Evolutionary conservation across 2,329 filamentous ascomycete species (phyloP).

Genomic region (Ceratocystis colombiana): DNA sequence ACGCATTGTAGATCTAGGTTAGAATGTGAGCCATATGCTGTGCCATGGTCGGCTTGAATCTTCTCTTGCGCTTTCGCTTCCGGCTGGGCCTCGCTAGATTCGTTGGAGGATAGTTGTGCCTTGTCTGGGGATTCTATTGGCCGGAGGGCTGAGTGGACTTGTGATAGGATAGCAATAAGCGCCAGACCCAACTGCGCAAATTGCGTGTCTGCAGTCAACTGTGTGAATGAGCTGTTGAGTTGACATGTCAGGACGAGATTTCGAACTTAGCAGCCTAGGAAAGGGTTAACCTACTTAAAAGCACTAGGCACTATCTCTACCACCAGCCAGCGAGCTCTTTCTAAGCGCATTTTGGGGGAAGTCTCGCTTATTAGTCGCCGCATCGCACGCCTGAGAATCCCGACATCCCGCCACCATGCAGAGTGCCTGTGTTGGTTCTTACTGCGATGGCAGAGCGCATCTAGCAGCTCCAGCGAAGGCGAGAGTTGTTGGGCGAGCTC

Average conservation of each 20-base stretch:
- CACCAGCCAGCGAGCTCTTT: slow-evolving; percentile 30
- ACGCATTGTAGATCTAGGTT: background rate
- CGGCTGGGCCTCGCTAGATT: background rate
- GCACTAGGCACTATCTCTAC: slow-evolving; percentile 32
- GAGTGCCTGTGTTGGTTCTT: slow-evolving; percentile 78
- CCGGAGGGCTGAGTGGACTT: slow-evolving; percentile 33
- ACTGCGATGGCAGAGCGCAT: slow-evolving; percentile 71
- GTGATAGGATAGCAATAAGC: slow-evolving; percentile 54
- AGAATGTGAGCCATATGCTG: background rate
- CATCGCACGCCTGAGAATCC: slow-evolving; percentile 58
- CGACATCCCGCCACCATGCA: slow-evolving; percentile 70
- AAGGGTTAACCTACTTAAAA: slow-evolving; percentile 32
- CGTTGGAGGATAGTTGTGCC: background rate
- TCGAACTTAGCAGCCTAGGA: background rate
- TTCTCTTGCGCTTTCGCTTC: background rate
- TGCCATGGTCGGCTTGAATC: no score
- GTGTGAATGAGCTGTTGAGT: slow-evolving; percentile 50
- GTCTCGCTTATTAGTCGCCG: slow-evolving; percentile 40
- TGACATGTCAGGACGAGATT: slow-evolving; percentile 15
- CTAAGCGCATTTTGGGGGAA: slow-evolving; percentile 23
- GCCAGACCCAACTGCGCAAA: slow-evolving; percentile 62
- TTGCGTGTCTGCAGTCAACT: slow-evolving; percentile 60
- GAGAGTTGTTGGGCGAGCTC: slow-evolving; percentile 30
- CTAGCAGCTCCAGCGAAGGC: slow-evolving; percentile 47
- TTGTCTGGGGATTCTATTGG: background rate